Evolutionary conservation across 129 eudicot genomes (phyloP).

Genomic region (Pittosporum tobira): DNA sequence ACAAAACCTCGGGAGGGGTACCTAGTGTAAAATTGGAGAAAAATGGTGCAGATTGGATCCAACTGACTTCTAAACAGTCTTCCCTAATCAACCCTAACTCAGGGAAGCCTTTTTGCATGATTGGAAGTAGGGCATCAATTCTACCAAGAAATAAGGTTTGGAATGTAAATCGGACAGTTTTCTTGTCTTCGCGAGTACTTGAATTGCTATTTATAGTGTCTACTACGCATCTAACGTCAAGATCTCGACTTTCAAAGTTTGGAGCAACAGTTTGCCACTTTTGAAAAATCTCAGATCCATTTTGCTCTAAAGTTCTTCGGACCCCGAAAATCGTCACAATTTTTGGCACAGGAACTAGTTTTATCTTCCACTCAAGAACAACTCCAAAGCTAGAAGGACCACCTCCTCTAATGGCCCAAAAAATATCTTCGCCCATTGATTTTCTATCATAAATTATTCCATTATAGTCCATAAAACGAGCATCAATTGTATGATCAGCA

Average conservation of each 20-base stretch:
- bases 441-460: slow-evolving; percentile 2
- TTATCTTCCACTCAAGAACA: slow-evolving; percentile 5
- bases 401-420: slow-evolving; percentile 13
- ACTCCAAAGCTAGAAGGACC: slow-evolving; percentile 8
- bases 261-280: slow-evolving; percentile 25
- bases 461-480: slow-evolving; percentile 1
- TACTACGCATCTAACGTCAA: not conserved
- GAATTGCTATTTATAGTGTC: not conserved
- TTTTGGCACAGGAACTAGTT: not conserved
- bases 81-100: slow-evolving; percentile 16
- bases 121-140: not conserved
- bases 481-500: slow-evolving; percentile 3
- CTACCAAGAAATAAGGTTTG: slow-evolving; percentile 16
- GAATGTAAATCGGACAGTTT: slow-evolving; percentile 1
- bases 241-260: slow-evolving; percentile 8
- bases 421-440: slow-evolving; percentile 9
- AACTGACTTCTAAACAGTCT: slow-evolving; percentile 20
- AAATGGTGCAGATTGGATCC: slow-evolving; percentile 17
- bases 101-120: slow-evolving; percentile 12
- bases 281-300: not conserved
- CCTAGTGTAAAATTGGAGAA: slow-evolving; percentile 4
- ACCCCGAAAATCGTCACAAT: slow-evolving; percentile 9
- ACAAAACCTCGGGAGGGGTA: not conserved
- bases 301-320: slow-evolving; percentile 3
- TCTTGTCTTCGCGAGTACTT: not conserved